Conservation (phyloP, 2,329 filamentous ascomycete species). For the Aureobasidium sp. region DNA sequence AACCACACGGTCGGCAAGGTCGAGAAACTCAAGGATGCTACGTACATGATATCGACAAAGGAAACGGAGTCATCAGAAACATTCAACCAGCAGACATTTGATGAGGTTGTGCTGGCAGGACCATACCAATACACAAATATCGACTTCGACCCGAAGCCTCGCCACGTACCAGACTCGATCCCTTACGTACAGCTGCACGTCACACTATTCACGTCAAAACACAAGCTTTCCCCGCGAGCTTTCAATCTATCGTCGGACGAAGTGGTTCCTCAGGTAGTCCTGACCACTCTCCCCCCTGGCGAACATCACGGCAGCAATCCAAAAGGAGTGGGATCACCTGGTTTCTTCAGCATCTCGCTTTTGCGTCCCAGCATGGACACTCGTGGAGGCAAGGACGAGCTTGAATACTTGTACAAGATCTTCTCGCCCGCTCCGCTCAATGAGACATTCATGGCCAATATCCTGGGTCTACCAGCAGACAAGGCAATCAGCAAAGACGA, state of each 20-base stretch:
- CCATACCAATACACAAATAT: constrained; percentile 78
- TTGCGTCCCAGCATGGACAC: constrained; percentile 55
- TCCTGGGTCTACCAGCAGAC: constrained; percentile 36
- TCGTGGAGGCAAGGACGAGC: constrained; percentile 17
- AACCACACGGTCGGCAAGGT: constrained; percentile 56
- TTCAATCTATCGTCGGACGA: constrained; percentile 58
- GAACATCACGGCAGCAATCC: constrained; percentile 44
- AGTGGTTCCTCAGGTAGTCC: constrained; percentile 61
- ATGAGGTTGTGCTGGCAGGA: constrained; percentile 73
- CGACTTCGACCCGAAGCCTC: constrained; percentile 35
- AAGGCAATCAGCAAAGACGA: constrained; percentile 29
- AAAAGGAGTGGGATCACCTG: constrained; percentile 58
- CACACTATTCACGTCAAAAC: constrained; percentile 75
- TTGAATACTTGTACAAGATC: constrained; percentile 58
- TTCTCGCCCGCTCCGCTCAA: constrained; percentile 50
- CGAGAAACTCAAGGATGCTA: background rate
- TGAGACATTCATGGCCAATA: constrained; percentile 37
- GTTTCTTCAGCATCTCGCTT: constrained; percentile 81
- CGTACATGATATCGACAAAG: constrained; percentile 12
- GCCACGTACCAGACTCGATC: constrained; percentile 60
- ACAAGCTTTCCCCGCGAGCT: constrained; percentile 59
- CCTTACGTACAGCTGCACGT: constrained; percentile 83
- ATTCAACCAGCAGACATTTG: constrained; percentile 42
- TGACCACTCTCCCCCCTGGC: constrained; percentile 67
- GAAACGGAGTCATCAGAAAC: background rate